Evolutionary conservation across 768 basidiomycete genomes (phyloP).

Genomic region (Mycena chlorophos): DNA sequence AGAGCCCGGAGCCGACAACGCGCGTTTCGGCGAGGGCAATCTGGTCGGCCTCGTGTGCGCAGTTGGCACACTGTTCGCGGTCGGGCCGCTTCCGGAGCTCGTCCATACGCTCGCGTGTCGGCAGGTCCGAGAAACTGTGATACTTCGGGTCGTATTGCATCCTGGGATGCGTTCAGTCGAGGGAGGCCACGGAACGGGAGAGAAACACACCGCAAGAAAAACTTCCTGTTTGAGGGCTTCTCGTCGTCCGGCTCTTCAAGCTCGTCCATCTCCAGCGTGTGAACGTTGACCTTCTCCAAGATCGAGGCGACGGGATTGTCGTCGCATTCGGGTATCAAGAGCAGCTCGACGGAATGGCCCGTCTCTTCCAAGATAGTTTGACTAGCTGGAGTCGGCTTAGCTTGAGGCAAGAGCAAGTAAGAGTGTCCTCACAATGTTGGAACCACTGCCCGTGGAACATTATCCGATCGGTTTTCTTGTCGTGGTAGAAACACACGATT

Average conservation of each 20-base stretch:
- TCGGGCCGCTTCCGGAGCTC: background rate
- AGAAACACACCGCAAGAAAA: conserved; percentile 49
- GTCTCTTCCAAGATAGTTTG: conserved; percentile 68
- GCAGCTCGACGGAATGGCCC: conserved; percentile 62
- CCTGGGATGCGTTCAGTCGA: conserved; percentile 31
- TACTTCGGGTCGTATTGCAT: conserved; percentile 50
- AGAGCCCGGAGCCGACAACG: background rate
- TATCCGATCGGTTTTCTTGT: conserved; percentile 34
- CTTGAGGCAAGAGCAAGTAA: background rate
- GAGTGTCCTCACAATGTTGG: conserved; percentile 43
- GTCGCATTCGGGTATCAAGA: conserved; percentile 56
- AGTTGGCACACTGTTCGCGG: background rate
- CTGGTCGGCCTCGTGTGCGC: background rate
- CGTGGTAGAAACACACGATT: conserved; percentile 61
- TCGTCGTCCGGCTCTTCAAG: conserved; percentile 49
- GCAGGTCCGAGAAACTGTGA: conserved; percentile 43
- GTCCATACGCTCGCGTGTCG: background rate
- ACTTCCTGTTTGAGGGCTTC: conserved; percentile 36
- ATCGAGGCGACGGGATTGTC: conserved; percentile 57
- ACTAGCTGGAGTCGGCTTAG: conserved; percentile 24
- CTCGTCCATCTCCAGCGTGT: conserved; percentile 40
- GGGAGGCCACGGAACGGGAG: background rate
- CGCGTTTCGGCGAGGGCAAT: background rate
- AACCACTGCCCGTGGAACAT: conserved; percentile 76
- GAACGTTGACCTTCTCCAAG: conserved; percentile 56